Conservation (phyloP, 2,329 filamentous ascomycete genomes). For the Fusarium anthophilum region DNA sequence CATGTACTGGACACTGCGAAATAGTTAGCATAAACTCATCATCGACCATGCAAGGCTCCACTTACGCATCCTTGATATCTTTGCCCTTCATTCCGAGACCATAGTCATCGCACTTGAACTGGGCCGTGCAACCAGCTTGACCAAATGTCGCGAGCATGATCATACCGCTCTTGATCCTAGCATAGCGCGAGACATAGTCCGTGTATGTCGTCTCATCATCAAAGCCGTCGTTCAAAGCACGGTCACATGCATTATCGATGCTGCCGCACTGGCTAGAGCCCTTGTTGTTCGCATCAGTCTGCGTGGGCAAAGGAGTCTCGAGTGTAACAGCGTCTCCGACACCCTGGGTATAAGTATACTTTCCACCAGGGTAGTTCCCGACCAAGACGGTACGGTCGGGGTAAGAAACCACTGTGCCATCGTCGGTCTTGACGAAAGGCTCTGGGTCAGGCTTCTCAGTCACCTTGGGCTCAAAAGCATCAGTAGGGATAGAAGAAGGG, state of each 20-base stretch:
- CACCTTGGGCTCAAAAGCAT: neutral
- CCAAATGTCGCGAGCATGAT: constrained; percentile 10
- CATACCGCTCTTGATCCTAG: constrained; percentile 8
- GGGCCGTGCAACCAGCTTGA: constrained; percentile 19
- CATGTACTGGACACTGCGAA: neutral
- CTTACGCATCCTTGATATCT: constrained; percentile 30
- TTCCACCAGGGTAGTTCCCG: neutral
- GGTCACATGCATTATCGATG: constrained; percentile 29
- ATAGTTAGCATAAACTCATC: neutral
- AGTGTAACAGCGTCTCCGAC: neutral
- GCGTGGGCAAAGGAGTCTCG: neutral
- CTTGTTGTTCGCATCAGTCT: constrained; percentile 21
- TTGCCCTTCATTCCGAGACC: constrained; percentile 26
- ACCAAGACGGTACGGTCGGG: neutral
- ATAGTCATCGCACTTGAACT: constrained; percentile 26
- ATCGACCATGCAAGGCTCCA: neutral
- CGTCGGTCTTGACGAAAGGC: constrained; percentile 5
- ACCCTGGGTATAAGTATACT: constrained; percentile 4
- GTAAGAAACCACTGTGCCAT: constrained; percentile 14
- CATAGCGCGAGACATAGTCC: constrained; percentile 13
- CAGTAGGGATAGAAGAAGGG: constrained; percentile 1
- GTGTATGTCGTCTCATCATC: constrained; percentile 17
- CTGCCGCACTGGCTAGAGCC: constrained; percentile 26
- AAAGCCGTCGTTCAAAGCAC: constrained; percentile 9
- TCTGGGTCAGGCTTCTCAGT: neutral